These are phyloP conservation scores for Anacardium occidentale DNA, from an alignment of 345 rosid species.

Conservation along the genomic window DNA sequence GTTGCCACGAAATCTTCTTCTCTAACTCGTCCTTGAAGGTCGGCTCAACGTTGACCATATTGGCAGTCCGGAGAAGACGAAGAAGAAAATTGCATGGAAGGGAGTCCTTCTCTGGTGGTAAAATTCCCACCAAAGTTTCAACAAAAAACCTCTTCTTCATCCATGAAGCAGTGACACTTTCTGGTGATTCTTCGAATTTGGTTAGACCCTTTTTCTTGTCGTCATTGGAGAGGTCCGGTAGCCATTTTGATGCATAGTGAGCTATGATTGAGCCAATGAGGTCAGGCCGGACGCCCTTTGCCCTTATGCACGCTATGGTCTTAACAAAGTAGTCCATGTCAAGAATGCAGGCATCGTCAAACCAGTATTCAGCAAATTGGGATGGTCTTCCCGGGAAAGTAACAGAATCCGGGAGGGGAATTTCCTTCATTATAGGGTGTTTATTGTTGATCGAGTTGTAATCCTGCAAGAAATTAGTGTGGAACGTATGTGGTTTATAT, in stretches of 20 bases:
- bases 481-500: background rate
- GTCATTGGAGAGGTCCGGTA: slow-evolving; percentile 60
- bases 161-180: slow-evolving; percentile 61
- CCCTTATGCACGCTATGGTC: slow-evolving; percentile 65
- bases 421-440: slow-evolving; percentile 40
- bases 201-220: slow-evolving; percentile 15
- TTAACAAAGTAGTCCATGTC: slow-evolving; percentile 81
- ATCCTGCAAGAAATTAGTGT: background rate
- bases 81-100: slow-evolving; percentile 77
- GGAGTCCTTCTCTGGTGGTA: slow-evolving; percentile 85
- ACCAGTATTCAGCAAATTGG: slow-evolving; percentile 43
- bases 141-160: slow-evolving; percentile 75
- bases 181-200: slow-evolving; percentile 37
- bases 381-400: slow-evolving; percentile 32
- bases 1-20: slow-evolving; percentile 70
- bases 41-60: slow-evolving; percentile 67
- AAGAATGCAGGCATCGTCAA: slow-evolving; percentile 71
- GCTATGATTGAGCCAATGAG: slow-evolving; percentile 77
- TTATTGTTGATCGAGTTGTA: background rate
- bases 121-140: slow-evolving; percentile 70
- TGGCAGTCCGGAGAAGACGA: slow-evolving; percentile 76
- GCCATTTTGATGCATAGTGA: slow-evolving; percentile 86
- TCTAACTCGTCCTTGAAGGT: slow-evolving; percentile 63
- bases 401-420: slow-evolving; percentile 36
- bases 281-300: slow-evolving; percentile 78